phyloP scores from a whole-genome alignment of 2,329 filamentous ascomycete species.

The Colletotrichum cordylinicola region DNA sequence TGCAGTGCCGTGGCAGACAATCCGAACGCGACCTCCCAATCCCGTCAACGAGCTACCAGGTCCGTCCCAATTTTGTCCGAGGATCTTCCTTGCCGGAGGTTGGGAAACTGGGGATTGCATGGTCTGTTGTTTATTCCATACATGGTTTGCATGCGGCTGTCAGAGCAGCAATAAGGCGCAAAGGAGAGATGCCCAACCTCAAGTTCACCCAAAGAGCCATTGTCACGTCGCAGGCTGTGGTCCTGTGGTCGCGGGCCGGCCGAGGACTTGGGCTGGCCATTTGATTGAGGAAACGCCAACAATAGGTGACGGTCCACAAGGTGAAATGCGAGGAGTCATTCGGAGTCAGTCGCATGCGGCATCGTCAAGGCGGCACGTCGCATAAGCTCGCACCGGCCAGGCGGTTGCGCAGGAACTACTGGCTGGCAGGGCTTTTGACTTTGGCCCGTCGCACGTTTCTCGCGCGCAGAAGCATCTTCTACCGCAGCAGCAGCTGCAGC shows the following conservation, averaged over 20 bases:
- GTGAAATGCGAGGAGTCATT: background rate
- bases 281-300: background rate
- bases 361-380: background rate
- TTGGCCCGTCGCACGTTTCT: background rate
- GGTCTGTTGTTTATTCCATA: conserved; percentile 7
- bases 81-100: conserved; percentile 6
- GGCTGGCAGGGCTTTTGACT: background rate
- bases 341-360: background rate
- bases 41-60: background rate
- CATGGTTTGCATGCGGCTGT: background rate
- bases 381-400: background rate
- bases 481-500: background rate
- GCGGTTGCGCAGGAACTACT: background rate
- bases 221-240: background rate
- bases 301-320: background rate
- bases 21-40: background rate
- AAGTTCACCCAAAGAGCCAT: background rate
- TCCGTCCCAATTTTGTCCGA: background rate
- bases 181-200: background rate
- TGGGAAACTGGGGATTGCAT: conserved; percentile 2
- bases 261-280: background rate
- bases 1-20: background rate
- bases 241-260: background rate
- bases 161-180: background rate
- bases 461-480: background rate